Percentiles rank a stretch among this genome's conserved stretches.
Evolutionary conservation across 352 stramenopile genomes (phyloP).

Genomic region (Phytophthora rubi): DNA sequence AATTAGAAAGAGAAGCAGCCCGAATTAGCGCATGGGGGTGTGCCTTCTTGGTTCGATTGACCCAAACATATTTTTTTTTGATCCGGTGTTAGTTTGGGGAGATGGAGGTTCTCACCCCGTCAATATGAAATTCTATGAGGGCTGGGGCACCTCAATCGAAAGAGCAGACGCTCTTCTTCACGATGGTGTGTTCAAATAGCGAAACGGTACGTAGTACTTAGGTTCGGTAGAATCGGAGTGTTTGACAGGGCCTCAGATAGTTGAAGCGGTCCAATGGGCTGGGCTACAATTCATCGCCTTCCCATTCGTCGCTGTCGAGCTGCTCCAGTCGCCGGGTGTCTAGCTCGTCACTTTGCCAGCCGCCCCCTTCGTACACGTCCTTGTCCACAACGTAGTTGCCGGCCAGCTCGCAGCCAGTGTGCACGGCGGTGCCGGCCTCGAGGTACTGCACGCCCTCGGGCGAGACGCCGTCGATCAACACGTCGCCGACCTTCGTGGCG

Average conservation of each 20-base stretch:
- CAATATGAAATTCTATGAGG: no score
- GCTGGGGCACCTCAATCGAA: no score
- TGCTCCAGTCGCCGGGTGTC: slow-evolving; percentile 25
- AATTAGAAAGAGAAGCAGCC: no score
- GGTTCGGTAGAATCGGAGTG: not conserved
- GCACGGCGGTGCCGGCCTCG: slow-evolving; percentile 65
- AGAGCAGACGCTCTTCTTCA: no score
- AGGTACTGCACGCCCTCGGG: slow-evolving; percentile 76
- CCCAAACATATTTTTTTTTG: no score
- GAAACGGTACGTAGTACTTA: no score
- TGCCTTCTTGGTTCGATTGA: no score
- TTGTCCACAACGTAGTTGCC: slow-evolving; percentile 84
- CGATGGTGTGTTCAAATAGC: no score
- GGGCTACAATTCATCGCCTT: slow-evolving; percentile 63
- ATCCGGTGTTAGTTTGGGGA: no score
- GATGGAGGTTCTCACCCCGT: no score
- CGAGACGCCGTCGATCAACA: slow-evolving; percentile 77
- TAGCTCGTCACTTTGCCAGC: slow-evolving; percentile 35
- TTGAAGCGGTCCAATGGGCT: not conserved
- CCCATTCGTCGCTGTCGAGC: slow-evolving; percentile 55
- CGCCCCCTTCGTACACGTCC: slow-evolving; percentile 53
- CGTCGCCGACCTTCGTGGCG: slow-evolving; percentile 74
- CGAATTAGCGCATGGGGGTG: no score
- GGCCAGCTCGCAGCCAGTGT: slow-evolving; percentile 67
- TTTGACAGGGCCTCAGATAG: not conserved